Evolutionary conservation across 2,329 filamentous ascomycete species (phyloP), one percentile per base, ranked within the genome.

Genomic region (Metarhizium anisopliae): DNA sequence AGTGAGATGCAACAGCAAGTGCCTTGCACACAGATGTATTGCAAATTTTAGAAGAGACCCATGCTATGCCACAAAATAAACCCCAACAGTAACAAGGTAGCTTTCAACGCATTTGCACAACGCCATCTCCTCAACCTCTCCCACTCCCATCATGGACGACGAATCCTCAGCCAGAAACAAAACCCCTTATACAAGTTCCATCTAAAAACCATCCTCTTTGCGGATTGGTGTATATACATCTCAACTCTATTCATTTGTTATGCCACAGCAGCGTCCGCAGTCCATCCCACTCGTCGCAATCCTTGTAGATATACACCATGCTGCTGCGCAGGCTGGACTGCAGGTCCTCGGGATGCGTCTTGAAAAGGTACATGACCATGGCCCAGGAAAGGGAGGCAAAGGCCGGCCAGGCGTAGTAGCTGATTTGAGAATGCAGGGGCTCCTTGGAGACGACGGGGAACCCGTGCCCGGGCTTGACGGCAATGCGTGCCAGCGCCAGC

Each of bases 231-330:
- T 25, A 4, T 25, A 25, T 53, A 47, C 2, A 40, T 11, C 2
- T 45, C 18, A 29, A 32, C 11, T 5, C 3, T 14, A 10, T 66
- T 67, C 70, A 86, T 67, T 84, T 83, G 63, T 97, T 97, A 71
- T 96, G 87, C 80, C 90, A 87, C 20, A 96, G 66, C 65, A 97
- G 84, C 62, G 86, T 97, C 70, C 87, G 77, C 68, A 96, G 76
- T 43, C 86, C 88, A 67, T 95, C 88, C 90, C 93, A 99, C 57
- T 88, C 80, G 66, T 96, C 88, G 60, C 89, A 90, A 71, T 97
- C 88, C 57, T 84, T 80, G 70, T 93, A 99, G 77, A 99, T 96
- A 68, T 99, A 99, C 64, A 84, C 89, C 94, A 99, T 99, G 76
- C 91, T 96, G 73, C 85, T 92, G 70, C 90, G 82, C 77, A 99